Percentiles rank a stretch among this genome's conserved stretches.
Evolutionary conservation across 2,329 filamentous ascomycete species (phyloP).

Genomic region (Thelonectria blattea): DNA sequence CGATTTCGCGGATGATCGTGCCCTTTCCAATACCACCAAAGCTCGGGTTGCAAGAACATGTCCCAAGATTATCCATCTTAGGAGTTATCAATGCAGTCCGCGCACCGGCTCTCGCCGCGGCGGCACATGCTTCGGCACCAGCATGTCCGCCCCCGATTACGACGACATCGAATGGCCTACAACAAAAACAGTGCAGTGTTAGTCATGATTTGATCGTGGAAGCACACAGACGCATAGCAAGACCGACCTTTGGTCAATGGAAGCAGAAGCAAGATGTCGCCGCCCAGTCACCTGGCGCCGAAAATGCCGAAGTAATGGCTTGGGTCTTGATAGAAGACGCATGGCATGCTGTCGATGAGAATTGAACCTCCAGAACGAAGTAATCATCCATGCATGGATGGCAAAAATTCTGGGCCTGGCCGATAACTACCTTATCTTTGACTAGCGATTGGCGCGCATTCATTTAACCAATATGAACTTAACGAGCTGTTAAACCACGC

Average conservation of each 20-base stretch:
- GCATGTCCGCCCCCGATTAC: constrained; percentile 97
- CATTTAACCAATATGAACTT: constrained; percentile 23
- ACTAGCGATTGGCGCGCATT: constrained; percentile 17
- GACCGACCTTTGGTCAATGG: constrained; percentile 40
- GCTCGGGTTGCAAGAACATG: constrained; percentile 95
- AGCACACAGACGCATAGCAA: background rate
- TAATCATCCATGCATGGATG: constrained; percentile 1
- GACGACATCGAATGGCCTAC: constrained; percentile 83
- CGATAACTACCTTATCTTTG: background rate
- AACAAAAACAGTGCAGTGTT: constrained; percentile 20
- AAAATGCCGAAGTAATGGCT: constrained; percentile 27
- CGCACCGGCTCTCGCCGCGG: constrained; percentile 86
- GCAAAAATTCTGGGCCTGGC: constrained; percentile 14
- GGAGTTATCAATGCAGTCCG: constrained; percentile 90
- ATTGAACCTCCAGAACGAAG: constrained; percentile 15
- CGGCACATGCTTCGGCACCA: constrained; percentile 90
- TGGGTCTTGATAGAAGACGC: constrained; percentile 37
- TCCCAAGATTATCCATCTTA: constrained; percentile 84
- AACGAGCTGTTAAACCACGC: constrained; percentile 8
- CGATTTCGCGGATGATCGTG: constrained; percentile 92
- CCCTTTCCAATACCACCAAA: constrained; percentile 99
- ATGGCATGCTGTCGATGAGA: constrained; percentile 37
- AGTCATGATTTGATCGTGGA: constrained; percentile 10
- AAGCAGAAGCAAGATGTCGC: constrained; percentile 42
- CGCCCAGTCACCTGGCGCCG: constrained; percentile 23